These are phyloP conservation scores for Arachis hypogaea DNA, from an alignment of 306 rosid species.

Conservation along the genomic window DNA sequence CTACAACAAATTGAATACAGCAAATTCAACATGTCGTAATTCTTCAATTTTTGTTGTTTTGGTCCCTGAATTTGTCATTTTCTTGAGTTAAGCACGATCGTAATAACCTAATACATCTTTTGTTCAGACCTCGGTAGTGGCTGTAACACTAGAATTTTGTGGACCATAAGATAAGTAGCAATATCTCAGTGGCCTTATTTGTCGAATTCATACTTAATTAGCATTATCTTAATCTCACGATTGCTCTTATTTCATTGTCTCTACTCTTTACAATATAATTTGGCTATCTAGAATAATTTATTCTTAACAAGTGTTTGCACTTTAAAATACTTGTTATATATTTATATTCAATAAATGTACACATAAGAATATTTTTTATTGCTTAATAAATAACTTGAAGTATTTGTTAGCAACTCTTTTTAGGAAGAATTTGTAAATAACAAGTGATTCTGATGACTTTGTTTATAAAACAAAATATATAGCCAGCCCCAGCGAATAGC, in stretches of 20 bases:
- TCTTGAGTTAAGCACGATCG: not conserved
- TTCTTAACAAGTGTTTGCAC: not conserved
- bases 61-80: not conserved
- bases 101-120: not conserved
- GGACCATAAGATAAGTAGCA: constrained; percentile 29
- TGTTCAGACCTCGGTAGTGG: constrained; percentile 23
- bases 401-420: too few species aligned
- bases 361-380: too few species aligned
- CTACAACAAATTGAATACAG: not conserved
- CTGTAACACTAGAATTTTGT: constrained; percentile 40
- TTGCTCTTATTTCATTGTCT: too few species aligned
- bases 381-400: too few species aligned
- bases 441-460: too few species aligned
- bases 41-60: not conserved
- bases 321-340: too few species aligned
- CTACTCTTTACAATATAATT: too few species aligned
- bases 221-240: not conserved
- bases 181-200: constrained; percentile 35
- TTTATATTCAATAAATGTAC: too few species aligned
- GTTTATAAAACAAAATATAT: too few species aligned
- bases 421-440: too few species aligned
- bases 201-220: constrained; percentile 19
- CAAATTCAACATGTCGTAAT: constrained; percentile 10
- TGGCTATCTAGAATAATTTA: too few species aligned
- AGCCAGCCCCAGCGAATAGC: not conserved